Conservation (phyloP, 495 filamentous ascomycete genomes). For the Podospora pseudopauciseta region DNA sequence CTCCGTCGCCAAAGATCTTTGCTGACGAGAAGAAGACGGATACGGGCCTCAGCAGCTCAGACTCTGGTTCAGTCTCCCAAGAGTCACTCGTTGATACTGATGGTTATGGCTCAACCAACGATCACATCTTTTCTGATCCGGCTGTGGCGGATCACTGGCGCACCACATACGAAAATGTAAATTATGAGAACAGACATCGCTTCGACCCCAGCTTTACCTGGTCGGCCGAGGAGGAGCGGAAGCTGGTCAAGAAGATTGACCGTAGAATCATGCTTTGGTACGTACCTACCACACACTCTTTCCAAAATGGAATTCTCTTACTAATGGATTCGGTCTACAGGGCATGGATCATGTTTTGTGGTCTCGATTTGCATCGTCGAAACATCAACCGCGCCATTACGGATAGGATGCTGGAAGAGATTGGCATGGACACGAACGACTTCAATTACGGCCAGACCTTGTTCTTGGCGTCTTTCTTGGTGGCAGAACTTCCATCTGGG, state of each 20-base stretch:
- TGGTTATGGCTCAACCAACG: slow-evolving; percentile 34
- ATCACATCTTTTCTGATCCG: slow-evolving; percentile 34
- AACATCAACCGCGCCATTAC: slow-evolving; percentile 48
- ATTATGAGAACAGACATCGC: slow-evolving; percentile 55
- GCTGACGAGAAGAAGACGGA: background rate
- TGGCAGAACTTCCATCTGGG: slow-evolving; percentile 46
- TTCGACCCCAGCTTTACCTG: slow-evolving; percentile 51
- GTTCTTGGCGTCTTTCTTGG: slow-evolving; percentile 45
- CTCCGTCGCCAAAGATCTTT: background rate
- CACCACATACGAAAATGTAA: slow-evolving; percentile 31
- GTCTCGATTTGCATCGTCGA: slow-evolving; percentile 42
- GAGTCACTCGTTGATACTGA: slow-evolving; percentile 18
- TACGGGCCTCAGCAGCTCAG: slow-evolving; percentile 1
- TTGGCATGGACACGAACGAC: slow-evolving; percentile 46
- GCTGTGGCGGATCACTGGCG: slow-evolving; percentile 29
- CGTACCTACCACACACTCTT: background rate
- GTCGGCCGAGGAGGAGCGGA: slow-evolving; percentile 47
- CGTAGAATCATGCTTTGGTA: slow-evolving; percentile 32
- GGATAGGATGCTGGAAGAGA: slow-evolving; percentile 40
- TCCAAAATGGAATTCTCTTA: background rate
- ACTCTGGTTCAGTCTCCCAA: slow-evolving; percentile 5
- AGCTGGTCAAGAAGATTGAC: slow-evolving; percentile 46
- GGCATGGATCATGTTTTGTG: slow-evolving; percentile 47
- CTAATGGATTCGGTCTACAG: background rate
- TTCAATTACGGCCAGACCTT: slow-evolving; percentile 46